Conservation (phyloP, 1,284 basidiomycete species). For the Cryptococcus sp. region DNA sequence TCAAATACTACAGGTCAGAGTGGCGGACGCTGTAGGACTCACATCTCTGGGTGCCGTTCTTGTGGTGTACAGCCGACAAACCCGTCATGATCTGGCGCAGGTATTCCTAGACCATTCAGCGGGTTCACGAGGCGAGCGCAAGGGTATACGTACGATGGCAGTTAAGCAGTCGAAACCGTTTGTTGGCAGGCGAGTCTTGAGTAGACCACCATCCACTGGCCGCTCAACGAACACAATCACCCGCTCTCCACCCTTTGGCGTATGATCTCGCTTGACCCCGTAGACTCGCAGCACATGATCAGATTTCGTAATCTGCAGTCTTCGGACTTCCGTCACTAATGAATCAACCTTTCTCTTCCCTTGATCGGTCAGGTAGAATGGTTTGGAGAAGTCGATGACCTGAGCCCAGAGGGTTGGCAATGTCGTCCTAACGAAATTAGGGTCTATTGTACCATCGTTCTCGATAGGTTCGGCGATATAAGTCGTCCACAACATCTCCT, state of each 20-base stretch:
- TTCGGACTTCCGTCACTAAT: conserved; percentile 29
- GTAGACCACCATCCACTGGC: conserved; percentile 30
- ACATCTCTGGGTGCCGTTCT: conserved; percentile 42
- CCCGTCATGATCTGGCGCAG: conserved; percentile 41
- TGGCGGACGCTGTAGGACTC: conserved; percentile 1
- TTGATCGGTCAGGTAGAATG: conserved; percentile 37
- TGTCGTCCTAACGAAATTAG: conserved; percentile 52
- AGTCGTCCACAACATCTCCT: conserved; percentile 41
- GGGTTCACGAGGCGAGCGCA: background rate
- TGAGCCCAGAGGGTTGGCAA: conserved; percentile 35
- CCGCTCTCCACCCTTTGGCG: conserved; percentile 43
- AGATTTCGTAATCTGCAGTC: conserved; percentile 28
- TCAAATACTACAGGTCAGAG: conserved; percentile 28
- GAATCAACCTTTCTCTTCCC: conserved; percentile 41
- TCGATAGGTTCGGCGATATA: conserved; percentile 41
- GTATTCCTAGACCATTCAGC: conserved; percentile 29
- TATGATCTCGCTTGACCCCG: conserved; percentile 38
- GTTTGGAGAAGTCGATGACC: conserved; percentile 43
- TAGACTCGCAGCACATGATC: conserved; percentile 33
- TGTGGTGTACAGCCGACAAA: conserved; percentile 35
- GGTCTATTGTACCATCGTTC: conserved; percentile 46
- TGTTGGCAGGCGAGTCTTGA: conserved; percentile 36
- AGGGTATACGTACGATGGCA: conserved; percentile 27
- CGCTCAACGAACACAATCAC: conserved; percentile 39
- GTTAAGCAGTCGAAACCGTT: conserved; percentile 39